These are phyloP conservation scores for Hygrophoropsis aurantiaca DNA, from an alignment of 768 basidiomycete species.

Conservation along the genomic window DNA sequence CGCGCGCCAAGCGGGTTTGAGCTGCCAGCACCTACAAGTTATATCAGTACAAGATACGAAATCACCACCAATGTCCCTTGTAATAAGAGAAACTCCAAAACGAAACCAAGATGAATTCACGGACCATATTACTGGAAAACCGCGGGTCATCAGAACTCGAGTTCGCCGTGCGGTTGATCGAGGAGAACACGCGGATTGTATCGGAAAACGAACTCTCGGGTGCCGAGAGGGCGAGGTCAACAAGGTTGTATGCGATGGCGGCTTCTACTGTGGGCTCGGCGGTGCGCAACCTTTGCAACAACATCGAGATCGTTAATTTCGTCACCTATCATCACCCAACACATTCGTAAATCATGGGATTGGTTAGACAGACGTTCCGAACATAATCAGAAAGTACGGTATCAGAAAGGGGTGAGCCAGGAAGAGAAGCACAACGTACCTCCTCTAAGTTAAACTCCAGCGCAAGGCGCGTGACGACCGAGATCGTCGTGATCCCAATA, in stretches of 20 bases:
- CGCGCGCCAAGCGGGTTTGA: constrained; percentile 85
- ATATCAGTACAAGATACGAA: too few species aligned
- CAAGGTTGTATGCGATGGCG: constrained; percentile 88
- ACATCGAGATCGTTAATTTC: constrained; percentile 87
- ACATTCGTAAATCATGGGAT: not conserved
- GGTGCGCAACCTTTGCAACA: constrained; percentile 80
- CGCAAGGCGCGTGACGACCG: constrained; percentile 84
- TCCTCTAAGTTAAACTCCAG: constrained; percentile 87
- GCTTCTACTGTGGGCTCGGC: constrained; percentile 90
- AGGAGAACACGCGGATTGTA: constrained; percentile 80
- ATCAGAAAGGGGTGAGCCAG: not conserved
- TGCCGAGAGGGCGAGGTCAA: constrained; percentile 82
- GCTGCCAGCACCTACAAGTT: constrained; percentile 74
- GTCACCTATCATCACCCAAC: constrained; percentile 61
- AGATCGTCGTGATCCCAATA: constrained; percentile 88
- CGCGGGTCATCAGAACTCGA: constrained; percentile 86
- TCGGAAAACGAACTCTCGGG: constrained; percentile 78
- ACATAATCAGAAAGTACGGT: too few species aligned
- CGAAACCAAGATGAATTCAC: too few species aligned
- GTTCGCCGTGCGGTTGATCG: constrained; percentile 83
- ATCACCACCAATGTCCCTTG: too few species aligned
- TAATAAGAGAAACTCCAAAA: not conserved
- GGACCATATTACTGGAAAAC: constrained; percentile 86
- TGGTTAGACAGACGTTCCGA: too few species aligned
- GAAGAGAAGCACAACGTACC: constrained; percentile 36